A percentile compares a stretch with the other conserved stretches of the same genome.
These are phyloP conservation scores for Boletus speciosus DNA, from an alignment of 768 basidiomycete species.

Conservation along the genomic window DNA sequence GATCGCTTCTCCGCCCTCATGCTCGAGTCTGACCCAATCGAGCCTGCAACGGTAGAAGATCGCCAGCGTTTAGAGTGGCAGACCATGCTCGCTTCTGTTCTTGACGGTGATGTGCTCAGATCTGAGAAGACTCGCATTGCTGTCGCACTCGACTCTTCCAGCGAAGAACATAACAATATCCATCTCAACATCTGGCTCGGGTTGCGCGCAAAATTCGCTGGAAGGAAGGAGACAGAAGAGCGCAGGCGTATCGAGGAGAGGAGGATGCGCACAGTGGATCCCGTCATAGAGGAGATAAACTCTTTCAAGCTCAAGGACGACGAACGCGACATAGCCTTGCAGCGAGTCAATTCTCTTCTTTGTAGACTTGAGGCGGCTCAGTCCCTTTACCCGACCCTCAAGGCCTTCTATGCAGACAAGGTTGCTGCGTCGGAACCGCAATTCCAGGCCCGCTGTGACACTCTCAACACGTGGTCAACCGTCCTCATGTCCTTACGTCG, in stretches of 20 bases:
- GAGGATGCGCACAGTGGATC: constrained; percentile 74
- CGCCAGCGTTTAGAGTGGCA: constrained; percentile 92
- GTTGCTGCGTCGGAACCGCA: constrained; percentile 57
- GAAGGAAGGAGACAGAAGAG: constrained; percentile 79
- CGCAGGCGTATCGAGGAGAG: constrained; percentile 77
- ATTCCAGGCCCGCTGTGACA: constrained; percentile 83
- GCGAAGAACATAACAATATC: constrained; percentile 65
- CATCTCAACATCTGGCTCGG: constrained; percentile 83
- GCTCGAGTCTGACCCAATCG: constrained; percentile 59
- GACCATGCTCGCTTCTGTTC: constrained; percentile 88
- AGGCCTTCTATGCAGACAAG: constrained; percentile 77
- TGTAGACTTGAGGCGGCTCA: constrained; percentile 77
- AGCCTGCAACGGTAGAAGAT: constrained; percentile 70
- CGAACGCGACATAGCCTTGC: constrained; percentile 43
- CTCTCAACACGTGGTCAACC: constrained; percentile 90
- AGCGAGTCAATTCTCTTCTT: constrained; percentile 63
- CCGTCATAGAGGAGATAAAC: constrained; percentile 79
- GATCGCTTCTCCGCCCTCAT: constrained; percentile 52
- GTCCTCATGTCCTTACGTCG: constrained; percentile 80
- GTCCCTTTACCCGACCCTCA: constrained; percentile 81
- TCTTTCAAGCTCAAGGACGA: constrained; percentile 60
- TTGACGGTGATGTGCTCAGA: constrained; percentile 91
- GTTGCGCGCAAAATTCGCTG: constrained; percentile 82
- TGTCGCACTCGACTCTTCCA: constrained; percentile 65
- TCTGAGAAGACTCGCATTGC: constrained; percentile 93